Evolutionary conservation across 192 early-diverging fungal species (phyloP).

Genomic region (Physocladia obscura): DNA sequence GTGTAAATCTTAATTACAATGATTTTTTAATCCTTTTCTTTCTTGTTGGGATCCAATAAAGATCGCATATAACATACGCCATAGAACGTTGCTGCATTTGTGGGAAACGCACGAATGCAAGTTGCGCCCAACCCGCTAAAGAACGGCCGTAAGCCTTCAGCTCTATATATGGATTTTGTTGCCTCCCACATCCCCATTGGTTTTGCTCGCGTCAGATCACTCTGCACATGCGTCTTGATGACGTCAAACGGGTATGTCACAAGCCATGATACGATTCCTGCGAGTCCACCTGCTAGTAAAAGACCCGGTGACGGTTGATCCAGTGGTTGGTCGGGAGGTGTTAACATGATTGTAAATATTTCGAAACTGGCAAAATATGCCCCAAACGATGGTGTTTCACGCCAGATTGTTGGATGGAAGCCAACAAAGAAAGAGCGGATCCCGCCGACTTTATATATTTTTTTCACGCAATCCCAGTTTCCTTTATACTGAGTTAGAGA

Average conservation of each 20-base stretch:
- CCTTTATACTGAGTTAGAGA: slow-evolving; percentile 31
- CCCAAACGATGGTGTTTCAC: slow-evolving; percentile 52
- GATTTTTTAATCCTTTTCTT: neutral
- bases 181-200: slow-evolving; percentile 1
- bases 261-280: slow-evolving; percentile 49
- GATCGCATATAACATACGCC: slow-evolving; percentile 29
- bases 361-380: slow-evolving; percentile 57
- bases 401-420: slow-evolving; percentile 35
- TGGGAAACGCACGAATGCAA: slow-evolving; percentile 50
- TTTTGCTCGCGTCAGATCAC: slow-evolving; percentile 13
- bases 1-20: no score
- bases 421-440: slow-evolving; percentile 40
- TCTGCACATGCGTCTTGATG: slow-evolving; percentile 52
- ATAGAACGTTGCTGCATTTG: slow-evolving; percentile 55
- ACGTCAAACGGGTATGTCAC: slow-evolving; percentile 56
- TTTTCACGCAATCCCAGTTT: slow-evolving; percentile 40
- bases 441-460: slow-evolving; percentile 36
- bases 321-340: slow-evolving; percentile 29
- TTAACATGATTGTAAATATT: slow-evolving; percentile 31
- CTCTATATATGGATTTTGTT: slow-evolving; percentile 24
- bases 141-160: slow-evolving; percentile 42
- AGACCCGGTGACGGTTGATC: slow-evolving; percentile 35
- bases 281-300: slow-evolving; percentile 49
- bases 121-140: slow-evolving; percentile 49
- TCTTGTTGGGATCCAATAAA: neutral